Evolutionary conservation across 306 rosid species (phyloP).

Genomic region (Erythrophleum fordii): DNA sequence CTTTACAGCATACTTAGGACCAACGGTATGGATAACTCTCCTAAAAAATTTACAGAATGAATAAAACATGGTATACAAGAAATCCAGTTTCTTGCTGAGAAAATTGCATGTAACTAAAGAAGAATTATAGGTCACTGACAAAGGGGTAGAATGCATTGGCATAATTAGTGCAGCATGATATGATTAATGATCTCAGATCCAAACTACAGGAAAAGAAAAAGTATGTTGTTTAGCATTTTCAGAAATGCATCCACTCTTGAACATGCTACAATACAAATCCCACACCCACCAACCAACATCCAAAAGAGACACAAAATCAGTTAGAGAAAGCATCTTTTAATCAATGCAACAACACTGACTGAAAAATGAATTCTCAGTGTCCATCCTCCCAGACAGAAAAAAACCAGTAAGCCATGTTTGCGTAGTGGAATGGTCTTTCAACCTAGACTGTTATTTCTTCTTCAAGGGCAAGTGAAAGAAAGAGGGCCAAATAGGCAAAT

Average conservation of each 20-base stretch:
- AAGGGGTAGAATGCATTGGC: constrained; percentile 12
- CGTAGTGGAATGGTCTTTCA: constrained; percentile 18
- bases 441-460: constrained; percentile 23
- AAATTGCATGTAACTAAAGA: constrained; percentile 27
- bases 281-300: not conserved
- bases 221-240: constrained; percentile 21
- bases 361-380: constrained; percentile 19
- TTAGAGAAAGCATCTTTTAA: constrained; percentile 32
- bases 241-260: constrained; percentile 10
- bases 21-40: constrained; percentile 95
- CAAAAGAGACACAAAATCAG: constrained; percentile 20
- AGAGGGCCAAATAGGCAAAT: constrained; percentile 14
- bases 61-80: constrained; percentile 29
- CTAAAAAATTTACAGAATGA: constrained; percentile 53
- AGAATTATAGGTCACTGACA: constrained; percentile 26
- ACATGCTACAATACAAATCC: constrained; percentile 23
- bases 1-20: constrained; percentile 96
- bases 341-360: constrained; percentile 32
- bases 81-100: constrained; percentile 31
- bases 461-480: constrained; percentile 5
- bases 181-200: constrained; percentile 25
- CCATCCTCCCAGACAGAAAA: constrained; percentile 22
- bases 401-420: not conserved
- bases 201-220: constrained; percentile 24
- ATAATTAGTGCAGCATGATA: constrained; percentile 33